phyloP scores from a whole-genome alignment of 768 basidiomycete genomes.

The Trametes maxima region DNA sequence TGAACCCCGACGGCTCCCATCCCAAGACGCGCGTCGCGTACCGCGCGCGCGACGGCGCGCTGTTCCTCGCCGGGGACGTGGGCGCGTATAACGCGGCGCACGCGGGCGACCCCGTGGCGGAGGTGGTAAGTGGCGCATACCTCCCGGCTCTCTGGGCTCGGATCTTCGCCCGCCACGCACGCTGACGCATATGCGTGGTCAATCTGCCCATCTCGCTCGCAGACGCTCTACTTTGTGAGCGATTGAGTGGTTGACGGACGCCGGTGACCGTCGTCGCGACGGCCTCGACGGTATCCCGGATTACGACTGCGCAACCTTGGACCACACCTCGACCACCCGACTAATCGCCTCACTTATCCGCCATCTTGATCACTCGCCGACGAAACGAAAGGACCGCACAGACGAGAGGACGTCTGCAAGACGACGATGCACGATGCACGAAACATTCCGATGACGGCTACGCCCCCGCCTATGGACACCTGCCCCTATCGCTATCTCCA shows the following conservation, averaged over 20 bases:
- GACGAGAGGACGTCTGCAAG: no score
- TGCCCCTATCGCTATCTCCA: no score
- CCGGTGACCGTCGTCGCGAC: background rate
- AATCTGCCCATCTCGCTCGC: background rate
- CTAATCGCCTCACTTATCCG: no score
- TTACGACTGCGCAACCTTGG: background rate
- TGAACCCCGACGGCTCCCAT: slow-evolving; percentile 46
- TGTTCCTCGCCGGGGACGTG: slow-evolving; percentile 50
- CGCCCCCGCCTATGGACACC: no score
- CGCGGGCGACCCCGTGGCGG: background rate
- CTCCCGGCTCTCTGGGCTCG: background rate
- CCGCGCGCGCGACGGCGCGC: slow-evolving; percentile 40
- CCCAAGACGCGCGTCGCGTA: slow-evolving; percentile 44
- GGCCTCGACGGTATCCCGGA: no score
- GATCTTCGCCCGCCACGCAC: background rate
- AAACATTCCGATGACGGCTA: no score
- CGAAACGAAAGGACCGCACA: no score
- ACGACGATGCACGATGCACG: no score
- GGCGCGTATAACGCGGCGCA: slow-evolving; percentile 39
- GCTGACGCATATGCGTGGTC: background rate
- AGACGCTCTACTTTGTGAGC: slow-evolving; percentile 11
- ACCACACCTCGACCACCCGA: no score
- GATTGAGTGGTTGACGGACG: background rate
- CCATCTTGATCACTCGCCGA: no score
- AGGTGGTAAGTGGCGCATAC: slow-evolving; percentile 14